Conservation (phyloP, 371 early-diverging fungal genomes). For the Mortierella sp. region DNA sequence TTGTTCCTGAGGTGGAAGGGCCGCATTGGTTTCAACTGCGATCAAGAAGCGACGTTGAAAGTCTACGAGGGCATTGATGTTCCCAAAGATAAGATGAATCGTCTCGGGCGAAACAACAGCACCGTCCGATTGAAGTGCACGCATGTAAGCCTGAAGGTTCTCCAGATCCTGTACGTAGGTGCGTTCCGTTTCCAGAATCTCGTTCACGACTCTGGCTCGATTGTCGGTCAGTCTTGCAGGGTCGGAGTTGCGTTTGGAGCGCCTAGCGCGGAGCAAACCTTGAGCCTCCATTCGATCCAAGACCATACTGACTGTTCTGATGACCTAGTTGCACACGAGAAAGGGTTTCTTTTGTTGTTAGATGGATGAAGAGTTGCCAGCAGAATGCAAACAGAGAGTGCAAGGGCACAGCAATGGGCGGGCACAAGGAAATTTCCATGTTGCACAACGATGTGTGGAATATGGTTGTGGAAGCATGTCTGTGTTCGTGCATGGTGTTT, state of each 20-base stretch:
- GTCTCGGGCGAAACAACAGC: slow-evolving; percentile 69
- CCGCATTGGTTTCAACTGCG: slow-evolving; percentile 86
- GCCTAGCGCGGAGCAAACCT: slow-evolving; percentile 69
- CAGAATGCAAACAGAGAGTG: not conserved
- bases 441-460: slow-evolving; percentile 1
- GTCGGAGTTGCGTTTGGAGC: slow-evolving; percentile 61
- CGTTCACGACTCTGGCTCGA: slow-evolving; percentile 87
- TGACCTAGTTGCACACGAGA: slow-evolving; percentile 38
- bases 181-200: slow-evolving; percentile 95
- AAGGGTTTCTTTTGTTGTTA: not conserved
- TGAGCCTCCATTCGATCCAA: slow-evolving; percentile 75
- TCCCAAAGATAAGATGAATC: slow-evolving; percentile 88
- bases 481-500: too few relatives aligned
- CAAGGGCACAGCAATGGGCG: slow-evolving; percentile 1
- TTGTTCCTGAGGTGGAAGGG: slow-evolving; percentile 81
- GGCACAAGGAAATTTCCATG: slow-evolving; percentile 5
- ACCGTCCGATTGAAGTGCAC: slow-evolving; percentile 59
- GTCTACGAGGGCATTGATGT: slow-evolving; percentile 91
- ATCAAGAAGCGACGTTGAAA: slow-evolving; percentile 96
- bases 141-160: slow-evolving; percentile 82
- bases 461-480: too few relatives aligned
- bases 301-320: slow-evolving; percentile 78
- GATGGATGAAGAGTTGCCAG: not conserved
- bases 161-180: slow-evolving; percentile 92
- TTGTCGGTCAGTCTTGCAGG: slow-evolving; percentile 79